Evolutionary conservation across 164 flowering plant species (phyloP).

Genomic region (Umbellularia californica): DNA sequence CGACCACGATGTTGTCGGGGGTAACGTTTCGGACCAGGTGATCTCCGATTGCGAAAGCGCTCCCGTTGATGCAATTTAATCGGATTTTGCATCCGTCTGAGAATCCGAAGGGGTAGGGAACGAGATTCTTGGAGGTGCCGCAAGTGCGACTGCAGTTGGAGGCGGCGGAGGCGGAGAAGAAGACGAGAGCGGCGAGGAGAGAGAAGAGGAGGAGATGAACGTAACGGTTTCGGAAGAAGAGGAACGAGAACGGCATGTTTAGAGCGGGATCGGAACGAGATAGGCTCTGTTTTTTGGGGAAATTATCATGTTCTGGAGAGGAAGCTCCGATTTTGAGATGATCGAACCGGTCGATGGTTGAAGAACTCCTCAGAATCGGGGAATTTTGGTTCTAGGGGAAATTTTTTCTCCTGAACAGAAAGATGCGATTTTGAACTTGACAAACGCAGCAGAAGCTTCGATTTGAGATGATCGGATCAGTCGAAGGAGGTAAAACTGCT

Average conservation of each 20-base stretch:
- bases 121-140: slow-evolving; percentile 12
- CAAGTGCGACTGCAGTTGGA: slow-evolving; percentile 33
- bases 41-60: slow-evolving; percentile 22
- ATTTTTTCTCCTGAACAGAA: background rate
- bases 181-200: slow-evolving; percentile 2
- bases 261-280: background rate
- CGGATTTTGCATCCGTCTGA: slow-evolving; percentile 57
- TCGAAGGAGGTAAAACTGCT: background rate
- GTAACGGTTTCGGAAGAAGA: background rate
- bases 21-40: slow-evolving; percentile 35
- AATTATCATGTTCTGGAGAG: background rate
- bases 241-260: background rate
- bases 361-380: background rate
- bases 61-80: slow-evolving; percentile 38
- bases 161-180: slow-evolving; percentile 6
- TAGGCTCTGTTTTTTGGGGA: background rate
- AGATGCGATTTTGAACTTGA: background rate
- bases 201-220: background rate
- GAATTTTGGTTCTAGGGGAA: too few relatives aligned
- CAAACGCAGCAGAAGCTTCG: background rate
- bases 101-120: slow-evolving; percentile 71
- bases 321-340: background rate
- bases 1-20: slow-evolving; percentile 30
- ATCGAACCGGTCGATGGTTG: background rate
- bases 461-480: background rate